Conservation (phyloP, 257 asterid genomes). For the Petrea volubilis region DNA sequence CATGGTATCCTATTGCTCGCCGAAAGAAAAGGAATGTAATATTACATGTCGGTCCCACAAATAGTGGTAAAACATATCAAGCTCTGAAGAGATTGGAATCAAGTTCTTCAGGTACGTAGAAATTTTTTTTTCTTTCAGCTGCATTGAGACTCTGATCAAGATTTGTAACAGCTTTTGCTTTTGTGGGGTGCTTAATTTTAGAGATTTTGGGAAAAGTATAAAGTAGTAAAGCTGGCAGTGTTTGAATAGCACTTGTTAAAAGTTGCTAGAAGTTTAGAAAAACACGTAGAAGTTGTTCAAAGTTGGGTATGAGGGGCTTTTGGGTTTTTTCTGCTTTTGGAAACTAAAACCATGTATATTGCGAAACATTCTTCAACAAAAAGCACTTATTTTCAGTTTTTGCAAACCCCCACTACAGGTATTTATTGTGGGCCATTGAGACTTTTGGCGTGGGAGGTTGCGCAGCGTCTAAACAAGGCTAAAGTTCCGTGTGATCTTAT, state of each 20-base stretch:
- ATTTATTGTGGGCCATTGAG: slow-evolving; percentile 97
- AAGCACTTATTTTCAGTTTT: too few species aligned
- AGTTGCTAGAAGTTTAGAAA: too few species aligned
- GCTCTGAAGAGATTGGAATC: slow-evolving; percentile 81
- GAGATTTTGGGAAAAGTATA: too few species aligned
- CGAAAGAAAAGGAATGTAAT: slow-evolving; percentile 61
- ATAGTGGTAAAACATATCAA: slow-evolving; percentile 91
- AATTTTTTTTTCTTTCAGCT: slow-evolving; percentile 9
- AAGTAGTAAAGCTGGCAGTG: too few species aligned
- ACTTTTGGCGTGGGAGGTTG: slow-evolving; percentile 97
- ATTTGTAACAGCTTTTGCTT: too few species aligned
- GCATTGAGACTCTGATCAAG: slow-evolving; percentile 6
- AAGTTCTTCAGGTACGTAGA: slow-evolving; percentile 67
- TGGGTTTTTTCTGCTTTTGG: too few species aligned
- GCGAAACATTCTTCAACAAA: too few species aligned
- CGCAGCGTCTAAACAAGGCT: slow-evolving; percentile 83
- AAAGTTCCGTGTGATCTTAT: slow-evolving; percentile 89
- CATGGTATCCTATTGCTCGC: slow-evolving; percentile 95
- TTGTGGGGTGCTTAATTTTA: too few species aligned
- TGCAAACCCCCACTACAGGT: slow-evolving; percentile 39
- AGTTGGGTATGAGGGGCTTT: too few species aligned
- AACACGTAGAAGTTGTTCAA: too few species aligned
- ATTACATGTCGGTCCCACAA: slow-evolving; percentile 97
- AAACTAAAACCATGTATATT: too few species aligned
- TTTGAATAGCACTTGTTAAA: too few species aligned